These are phyloP conservation scores for Fragaria nilgerrensis DNA, from an alignment of 306 rosid genomes.

Conservation along the genomic window DNA sequence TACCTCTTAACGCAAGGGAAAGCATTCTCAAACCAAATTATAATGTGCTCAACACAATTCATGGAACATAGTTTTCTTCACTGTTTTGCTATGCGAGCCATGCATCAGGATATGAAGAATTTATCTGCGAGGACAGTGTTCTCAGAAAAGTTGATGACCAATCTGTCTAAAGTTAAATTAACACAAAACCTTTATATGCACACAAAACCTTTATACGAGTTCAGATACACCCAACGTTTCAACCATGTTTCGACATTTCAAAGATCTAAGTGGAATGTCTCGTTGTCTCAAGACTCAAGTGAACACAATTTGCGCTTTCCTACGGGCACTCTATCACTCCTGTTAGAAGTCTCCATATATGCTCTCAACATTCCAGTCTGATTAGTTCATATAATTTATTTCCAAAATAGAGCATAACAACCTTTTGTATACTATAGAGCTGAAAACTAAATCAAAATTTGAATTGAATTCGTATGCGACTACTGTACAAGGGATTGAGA, in stretches of 20 bases:
- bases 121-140: background rate
- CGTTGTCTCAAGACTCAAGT: background rate
- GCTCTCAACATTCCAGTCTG: background rate
- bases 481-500: constrained; percentile 38
- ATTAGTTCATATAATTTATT: background rate
- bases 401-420: background rate
- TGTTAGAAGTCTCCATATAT: background rate
- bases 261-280: background rate
- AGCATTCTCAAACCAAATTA: background rate
- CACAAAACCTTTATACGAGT: background rate
- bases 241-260: background rate
- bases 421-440: constrained; percentile 2
- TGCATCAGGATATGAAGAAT: background rate
- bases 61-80: background rate
- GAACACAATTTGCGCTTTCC: background rate
- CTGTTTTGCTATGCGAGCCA: background rate
- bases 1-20: background rate
- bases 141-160: background rate
- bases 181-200: background rate
- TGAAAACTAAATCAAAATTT: constrained; percentile 11
- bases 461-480: background rate
- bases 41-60: background rate
- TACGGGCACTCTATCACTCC: background rate
- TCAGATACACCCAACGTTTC: background rate
- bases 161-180: background rate